These are phyloP conservation scores for Sutorius eximius DNA, from an alignment of 1,284 basidiomycete genomes.

Conservation along the genomic window DNA sequence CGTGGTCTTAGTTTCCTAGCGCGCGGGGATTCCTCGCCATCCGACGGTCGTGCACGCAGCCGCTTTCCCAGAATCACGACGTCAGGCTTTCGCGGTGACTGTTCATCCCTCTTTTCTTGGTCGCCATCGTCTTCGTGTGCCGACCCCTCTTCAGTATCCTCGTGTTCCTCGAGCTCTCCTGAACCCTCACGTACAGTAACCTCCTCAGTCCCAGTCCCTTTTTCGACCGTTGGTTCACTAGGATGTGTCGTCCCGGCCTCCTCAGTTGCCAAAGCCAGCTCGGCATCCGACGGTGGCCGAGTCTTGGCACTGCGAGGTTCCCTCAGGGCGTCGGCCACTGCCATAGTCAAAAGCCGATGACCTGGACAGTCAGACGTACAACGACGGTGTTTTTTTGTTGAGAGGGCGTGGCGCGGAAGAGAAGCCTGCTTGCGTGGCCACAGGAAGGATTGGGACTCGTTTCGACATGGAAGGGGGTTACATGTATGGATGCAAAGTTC, in stretches of 20 bases:
- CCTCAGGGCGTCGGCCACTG: constrained; percentile 16
- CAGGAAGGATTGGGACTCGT: constrained; percentile 31
- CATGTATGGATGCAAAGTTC: constrained; percentile 34
- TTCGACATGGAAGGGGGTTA: constrained; percentile 26
- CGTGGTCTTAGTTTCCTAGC: constrained; percentile 21
- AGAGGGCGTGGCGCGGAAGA: constrained; percentile 30
- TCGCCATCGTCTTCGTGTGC: constrained; percentile 6
- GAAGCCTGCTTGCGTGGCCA: constrained; percentile 25
- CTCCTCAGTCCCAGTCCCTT: background rate
- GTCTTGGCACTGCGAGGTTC: constrained; percentile 29
- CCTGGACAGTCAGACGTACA: constrained; percentile 24
- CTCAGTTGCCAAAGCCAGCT: constrained; percentile 18
- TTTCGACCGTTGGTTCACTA: background rate
- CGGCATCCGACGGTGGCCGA: constrained; percentile 24
- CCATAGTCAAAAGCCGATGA: constrained; percentile 25
- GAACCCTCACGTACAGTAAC: constrained; percentile 7
- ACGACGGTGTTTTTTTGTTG: constrained; percentile 21
- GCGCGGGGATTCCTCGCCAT: constrained; percentile 16
- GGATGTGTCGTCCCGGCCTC: constrained; percentile 7
- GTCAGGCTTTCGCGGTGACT: background rate
- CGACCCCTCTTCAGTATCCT: constrained; percentile 13
- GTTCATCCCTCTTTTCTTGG: constrained; percentile 1
- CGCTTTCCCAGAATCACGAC: constrained; percentile 18
- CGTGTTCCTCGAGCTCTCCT: constrained; percentile 17
- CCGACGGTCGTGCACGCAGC: constrained; percentile 12